Base-by-base conservation (phyloP, 805 yeast species). In the Vanderwaltozyma tropicalis region DNA sequence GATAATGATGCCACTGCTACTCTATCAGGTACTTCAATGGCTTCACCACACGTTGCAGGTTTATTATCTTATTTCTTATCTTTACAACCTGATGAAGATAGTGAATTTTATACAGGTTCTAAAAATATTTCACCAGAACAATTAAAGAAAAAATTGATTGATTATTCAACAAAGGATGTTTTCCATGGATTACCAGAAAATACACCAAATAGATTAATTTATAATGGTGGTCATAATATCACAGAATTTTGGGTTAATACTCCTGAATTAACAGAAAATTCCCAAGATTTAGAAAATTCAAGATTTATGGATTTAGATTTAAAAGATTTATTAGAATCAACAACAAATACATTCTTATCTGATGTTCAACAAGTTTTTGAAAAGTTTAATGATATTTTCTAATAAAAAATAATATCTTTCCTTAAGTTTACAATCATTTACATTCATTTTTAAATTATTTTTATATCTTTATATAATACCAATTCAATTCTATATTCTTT, bases 1-100 rank as follows among this genome's bases (percentile, higher is more conserved):
- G 77, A 86, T 4, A 69, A 72, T 37, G 63, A 74, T 38, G 83
- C 87, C 31, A 80, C 89, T 48, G 87, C 92, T 32, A 75, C 84
- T 28, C 69, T 83, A 59, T 82, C 95, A 28, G 98, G 98, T 64
- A 89, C 96, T 10, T 89, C 97, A 13, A 89, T 89, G 98, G 96
- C 97, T 17, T 82, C 96, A 28, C 97, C 98, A 32, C 96, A 87
- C 57, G 88, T 88, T 49, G 80, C 87, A 42, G 98, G 98, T 50
- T 71, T 89, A 60, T 76, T 87, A 55, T 74, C 95, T 8, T 89
- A 89, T 71, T 89, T 76, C 66, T 68, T 88, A 58, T 80, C 95
- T 6, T 73, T 87, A 62, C 85, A 82, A 65, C 94, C 95, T 48
- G 80, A 73, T 32, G 60, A 76, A 12, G 74, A 69, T 34, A 78